Conservation (phyloP, 2,329 filamentous ascomycete genomes). For the Huntiella omanensis region DNA sequence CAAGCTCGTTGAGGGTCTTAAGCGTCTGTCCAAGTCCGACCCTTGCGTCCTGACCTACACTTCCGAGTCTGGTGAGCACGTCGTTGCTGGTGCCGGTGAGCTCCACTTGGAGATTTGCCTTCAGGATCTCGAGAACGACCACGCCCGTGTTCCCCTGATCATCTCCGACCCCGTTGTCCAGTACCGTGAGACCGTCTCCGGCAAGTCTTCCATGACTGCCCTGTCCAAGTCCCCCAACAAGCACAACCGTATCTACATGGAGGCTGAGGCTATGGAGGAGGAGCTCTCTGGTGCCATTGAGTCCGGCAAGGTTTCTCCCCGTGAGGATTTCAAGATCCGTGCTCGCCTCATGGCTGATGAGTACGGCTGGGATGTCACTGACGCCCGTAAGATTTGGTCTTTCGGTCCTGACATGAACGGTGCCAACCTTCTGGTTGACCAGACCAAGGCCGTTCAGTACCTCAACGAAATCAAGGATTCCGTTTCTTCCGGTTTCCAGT, state of each 20-base stretch:
- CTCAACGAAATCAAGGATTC: constrained; percentile 99
- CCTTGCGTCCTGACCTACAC: constrained; percentile 90
- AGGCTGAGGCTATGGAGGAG: constrained; percentile 77
- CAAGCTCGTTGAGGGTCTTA: constrained; percentile 99
- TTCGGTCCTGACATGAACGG: constrained; percentile 97
- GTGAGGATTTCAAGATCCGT: constrained; percentile 98
- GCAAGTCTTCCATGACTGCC: constrained; percentile 78
- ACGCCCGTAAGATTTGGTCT: constrained; percentile 99
- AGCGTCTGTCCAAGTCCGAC: constrained; percentile 99
- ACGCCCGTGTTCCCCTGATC: constrained; percentile 93
- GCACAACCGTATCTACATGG: constrained; percentile 99
- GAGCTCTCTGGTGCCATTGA: constrained; percentile 85
- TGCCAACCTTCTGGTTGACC: constrained; percentile 96
- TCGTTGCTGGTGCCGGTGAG: constrained; percentile 98
- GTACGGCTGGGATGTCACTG: constrained; percentile 97
- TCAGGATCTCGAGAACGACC: constrained; percentile 98
- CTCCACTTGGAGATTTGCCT: constrained; percentile 99
- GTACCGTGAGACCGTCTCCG: constrained; percentile 90
- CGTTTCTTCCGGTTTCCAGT: constrained; percentile 98
- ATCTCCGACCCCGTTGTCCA: constrained; percentile 96
- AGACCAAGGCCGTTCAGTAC: constrained; percentile 99
- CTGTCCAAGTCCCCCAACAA: constrained; percentile 99
- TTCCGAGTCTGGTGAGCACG: constrained; percentile 88
- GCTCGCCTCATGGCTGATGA: constrained; percentile 93
- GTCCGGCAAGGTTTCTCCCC: constrained; percentile 72